A percentile compares a stretch with the other conserved stretches of the same genome.
phyloP scores from a whole-genome alignment of 331 rosid species.

The Dryas integrifolia region DNA sequence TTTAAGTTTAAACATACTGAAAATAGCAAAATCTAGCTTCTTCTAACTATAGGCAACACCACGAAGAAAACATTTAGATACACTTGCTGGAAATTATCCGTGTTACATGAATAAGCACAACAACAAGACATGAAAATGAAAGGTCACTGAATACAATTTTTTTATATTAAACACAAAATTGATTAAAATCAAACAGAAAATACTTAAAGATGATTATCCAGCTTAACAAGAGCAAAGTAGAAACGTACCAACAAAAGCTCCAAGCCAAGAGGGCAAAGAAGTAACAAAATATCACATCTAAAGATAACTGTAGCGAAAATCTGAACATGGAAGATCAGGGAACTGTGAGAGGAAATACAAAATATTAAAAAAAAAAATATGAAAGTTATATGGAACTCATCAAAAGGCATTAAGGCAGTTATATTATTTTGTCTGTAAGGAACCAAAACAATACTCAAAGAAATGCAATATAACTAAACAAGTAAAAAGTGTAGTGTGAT shows the following conservation, averaged over 20 bases:
- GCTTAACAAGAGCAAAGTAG: background rate
- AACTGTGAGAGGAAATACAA: constrained; percentile 21
- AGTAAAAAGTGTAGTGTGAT: no score
- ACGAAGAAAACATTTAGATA: no score
- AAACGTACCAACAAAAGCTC: constrained; percentile 74
- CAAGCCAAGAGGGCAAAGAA: constrained; percentile 82
- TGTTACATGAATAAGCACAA: no score
- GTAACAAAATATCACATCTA: constrained; percentile 87
- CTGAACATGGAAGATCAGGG: constrained; percentile 49
- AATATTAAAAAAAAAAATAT: background rate
- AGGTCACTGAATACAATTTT: no score
- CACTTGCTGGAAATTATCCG: no score
- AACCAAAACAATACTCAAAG: no score
- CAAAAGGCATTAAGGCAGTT: background rate
- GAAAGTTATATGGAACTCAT: background rate
- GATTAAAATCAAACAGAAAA: background rate
- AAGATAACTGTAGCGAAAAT: constrained; percentile 73
- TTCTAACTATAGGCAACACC: no score
- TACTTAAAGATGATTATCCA: constrained; percentile 1
- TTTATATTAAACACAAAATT: background rate
- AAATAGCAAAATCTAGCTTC: no score
- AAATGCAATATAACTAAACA: no score
- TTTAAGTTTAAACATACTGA: no score
- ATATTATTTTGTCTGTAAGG: no score
- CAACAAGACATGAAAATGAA: no score